A percentile compares a stretch with the other conserved stretches of the same genome.
These are phyloP conservation scores for Sarocladium oryzae DNA, from an alignment of 2,329 filamentous ascomycete genomes.

Conservation along the genomic window DNA sequence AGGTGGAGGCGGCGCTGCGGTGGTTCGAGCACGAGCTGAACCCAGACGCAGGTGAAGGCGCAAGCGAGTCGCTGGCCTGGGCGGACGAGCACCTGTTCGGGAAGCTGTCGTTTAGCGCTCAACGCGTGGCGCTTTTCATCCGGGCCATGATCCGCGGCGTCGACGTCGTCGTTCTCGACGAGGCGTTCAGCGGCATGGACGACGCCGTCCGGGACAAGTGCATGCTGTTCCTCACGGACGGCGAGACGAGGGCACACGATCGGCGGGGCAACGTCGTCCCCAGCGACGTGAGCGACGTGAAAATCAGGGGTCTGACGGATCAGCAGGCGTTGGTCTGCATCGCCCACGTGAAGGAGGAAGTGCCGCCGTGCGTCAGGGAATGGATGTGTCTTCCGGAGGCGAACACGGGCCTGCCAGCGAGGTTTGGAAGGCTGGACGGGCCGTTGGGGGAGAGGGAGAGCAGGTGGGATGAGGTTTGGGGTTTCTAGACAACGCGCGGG, in stretches of 20 bases:
- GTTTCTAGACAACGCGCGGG: too few relatives aligned
- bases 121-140: constrained; percentile 80
- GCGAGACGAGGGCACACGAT: constrained; percentile 42
- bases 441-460: constrained; percentile 50
- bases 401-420: constrained; percentile 52
- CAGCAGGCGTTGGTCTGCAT: constrained; percentile 85
- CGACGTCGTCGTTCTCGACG: constrained; percentile 78
- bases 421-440: constrained; percentile 58
- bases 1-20: constrained; percentile 62
- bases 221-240: constrained; percentile 67
- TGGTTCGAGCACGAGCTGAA: constrained; percentile 80
- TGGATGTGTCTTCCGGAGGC: constrained; percentile 83
- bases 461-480: constrained; percentile 64
- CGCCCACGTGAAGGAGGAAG: constrained; percentile 84
- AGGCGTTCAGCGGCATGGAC: constrained; percentile 84
- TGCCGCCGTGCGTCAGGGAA: constrained; percentile 74
- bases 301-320: constrained; percentile 56
- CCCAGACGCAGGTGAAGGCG: constrained; percentile 33
- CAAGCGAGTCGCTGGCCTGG: constrained; percentile 45
- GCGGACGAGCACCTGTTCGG: constrained; percentile 64
- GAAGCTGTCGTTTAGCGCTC: constrained; percentile 69
- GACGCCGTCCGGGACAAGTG: constrained; percentile 79
- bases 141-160: constrained; percentile 74
- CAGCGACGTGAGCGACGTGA: constrained; percentile 35
- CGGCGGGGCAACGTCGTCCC: constrained; percentile 33